Conservation (phyloP, 768 basidiomycete genomes). For the Wakefieldia striispora region DNA sequence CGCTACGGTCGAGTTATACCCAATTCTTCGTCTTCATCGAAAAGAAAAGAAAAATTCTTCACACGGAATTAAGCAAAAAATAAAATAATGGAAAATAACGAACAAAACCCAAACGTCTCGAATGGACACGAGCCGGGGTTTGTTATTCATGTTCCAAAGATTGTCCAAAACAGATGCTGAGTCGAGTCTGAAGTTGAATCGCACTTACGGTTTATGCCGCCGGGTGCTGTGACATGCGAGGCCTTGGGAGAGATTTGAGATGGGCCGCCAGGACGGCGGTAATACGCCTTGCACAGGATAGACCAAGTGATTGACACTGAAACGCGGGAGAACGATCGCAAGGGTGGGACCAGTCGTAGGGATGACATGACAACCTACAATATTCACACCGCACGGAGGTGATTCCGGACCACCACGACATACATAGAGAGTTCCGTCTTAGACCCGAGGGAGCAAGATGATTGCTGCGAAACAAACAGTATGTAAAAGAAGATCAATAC, state of each 20-base stretch:
- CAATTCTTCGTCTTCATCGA: not conserved
- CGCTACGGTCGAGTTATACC: too few species aligned
- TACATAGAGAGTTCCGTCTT: constrained; percentile 31
- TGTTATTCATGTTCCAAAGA: constrained; percentile 9
- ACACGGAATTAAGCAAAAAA: constrained; percentile 14
- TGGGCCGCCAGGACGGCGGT: not conserved
- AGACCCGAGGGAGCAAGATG: constrained; percentile 26
- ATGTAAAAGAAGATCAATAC: constrained; percentile 33
- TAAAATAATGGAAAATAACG: constrained; percentile 18
- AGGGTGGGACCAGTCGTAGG: constrained; percentile 8
- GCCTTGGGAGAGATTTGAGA: not conserved
- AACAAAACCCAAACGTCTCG: constrained; percentile 10
- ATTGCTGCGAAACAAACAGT: constrained; percentile 3
- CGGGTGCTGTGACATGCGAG: constrained; percentile 12
- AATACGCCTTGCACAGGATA: constrained; percentile 2
- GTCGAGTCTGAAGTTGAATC: constrained; percentile 1
- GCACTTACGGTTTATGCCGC: constrained; percentile 9
- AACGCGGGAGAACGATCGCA: constrained; percentile 15
- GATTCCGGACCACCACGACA: constrained; percentile 22
- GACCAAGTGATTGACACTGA: constrained; percentile 14
- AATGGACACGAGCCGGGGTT: not conserved
- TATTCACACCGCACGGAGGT: constrained; percentile 14
- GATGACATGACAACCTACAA: constrained; percentile 7
- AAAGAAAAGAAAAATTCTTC: constrained; percentile 18
- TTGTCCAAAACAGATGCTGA: constrained; percentile 6